Conservation (phyloP, 1,284 basidiomycete species). For the Rhodotorula mucilaginosa region DNA sequence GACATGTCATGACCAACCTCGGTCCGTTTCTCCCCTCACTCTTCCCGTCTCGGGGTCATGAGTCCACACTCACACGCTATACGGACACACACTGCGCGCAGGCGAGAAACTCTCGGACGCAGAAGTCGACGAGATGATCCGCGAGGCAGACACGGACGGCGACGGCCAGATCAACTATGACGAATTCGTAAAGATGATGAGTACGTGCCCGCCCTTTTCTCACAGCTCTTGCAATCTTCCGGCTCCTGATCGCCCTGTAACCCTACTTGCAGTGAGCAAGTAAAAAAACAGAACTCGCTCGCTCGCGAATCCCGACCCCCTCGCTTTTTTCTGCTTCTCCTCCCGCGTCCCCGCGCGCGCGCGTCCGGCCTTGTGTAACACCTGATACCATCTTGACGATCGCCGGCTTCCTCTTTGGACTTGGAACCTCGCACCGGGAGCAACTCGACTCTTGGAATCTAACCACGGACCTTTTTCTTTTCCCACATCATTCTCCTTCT, state of each 20-base stretch:
- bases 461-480: too few relatives aligned
- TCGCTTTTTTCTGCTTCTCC: too few relatives aligned
- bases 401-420: too few relatives aligned
- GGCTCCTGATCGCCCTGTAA: too few relatives aligned
- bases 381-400: too few relatives aligned
- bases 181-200: constrained; percentile 20
- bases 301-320: neutral
- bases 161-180: constrained; percentile 71
- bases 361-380: too few relatives aligned
- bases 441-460: too few relatives aligned
- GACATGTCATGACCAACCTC: constrained; percentile 89
- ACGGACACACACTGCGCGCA: constrained; percentile 1
- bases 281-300: neutral
- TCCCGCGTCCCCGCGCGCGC: too few relatives aligned
- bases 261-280: neutral
- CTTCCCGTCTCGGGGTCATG: too few relatives aligned
- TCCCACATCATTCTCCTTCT: too few relatives aligned
- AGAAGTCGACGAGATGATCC: constrained; percentile 98
- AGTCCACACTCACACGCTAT: too few relatives aligned
- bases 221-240: neutral
- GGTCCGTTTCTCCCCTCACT: constrained; percentile 52
- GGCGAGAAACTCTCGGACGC: constrained; percentile 83
- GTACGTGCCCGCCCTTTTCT: neutral
- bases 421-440: too few relatives aligned
- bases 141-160: constrained; percentile 94